phyloP scores from a whole-genome alignment of 495 filamentous ascomycete genomes.

The Neurospora cerealis region DNA sequence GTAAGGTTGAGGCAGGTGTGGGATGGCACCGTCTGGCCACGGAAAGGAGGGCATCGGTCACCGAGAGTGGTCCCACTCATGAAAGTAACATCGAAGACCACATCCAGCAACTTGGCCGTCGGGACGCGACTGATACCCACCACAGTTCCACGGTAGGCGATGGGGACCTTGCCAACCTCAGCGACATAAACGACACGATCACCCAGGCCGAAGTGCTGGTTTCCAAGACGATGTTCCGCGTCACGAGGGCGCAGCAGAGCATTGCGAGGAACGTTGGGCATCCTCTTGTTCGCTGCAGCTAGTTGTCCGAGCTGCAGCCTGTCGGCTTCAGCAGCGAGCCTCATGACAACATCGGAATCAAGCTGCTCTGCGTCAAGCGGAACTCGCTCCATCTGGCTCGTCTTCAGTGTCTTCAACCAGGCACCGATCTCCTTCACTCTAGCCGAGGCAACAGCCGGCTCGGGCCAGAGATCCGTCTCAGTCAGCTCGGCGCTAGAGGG shows the following conservation, averaged over 20 bases:
- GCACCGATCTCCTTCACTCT: conserved; percentile 74
- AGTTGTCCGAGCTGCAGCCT: conserved; percentile 38
- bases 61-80: conserved; percentile 91
- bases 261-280: conserved; percentile 70
- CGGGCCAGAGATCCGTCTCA: conserved; percentile 79
- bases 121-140: conserved; percentile 82
- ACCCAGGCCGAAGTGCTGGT: conserved; percentile 75
- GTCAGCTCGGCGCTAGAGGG: conserved; percentile 35
- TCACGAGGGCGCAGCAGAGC: conserved; percentile 86
- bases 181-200: conserved; percentile 90
- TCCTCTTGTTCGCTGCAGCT: conserved; percentile 36
- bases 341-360: conserved; percentile 76
- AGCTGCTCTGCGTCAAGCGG: conserved; percentile 93
- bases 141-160: conserved; percentile 83
- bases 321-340: conserved; percentile 72
- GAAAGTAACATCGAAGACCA: conserved; percentile 88
- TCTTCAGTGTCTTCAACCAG: conserved; percentile 85
- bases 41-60: conserved; percentile 87
- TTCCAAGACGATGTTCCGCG: conserved; percentile 78
- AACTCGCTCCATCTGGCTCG: conserved; percentile 84
- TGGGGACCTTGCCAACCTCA: conserved; percentile 88
- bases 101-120: conserved; percentile 71
- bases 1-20: conserved; percentile 80
- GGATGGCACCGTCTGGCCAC: conserved; percentile 81
- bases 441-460: conserved; percentile 53